A percentile compares a stretch with the other conserved stretches of the same genome.
Evolutionary conservation across 192 early-diverging fungal genomes (phyloP).

Genomic region (Entomortierella beljakovae): DNA sequence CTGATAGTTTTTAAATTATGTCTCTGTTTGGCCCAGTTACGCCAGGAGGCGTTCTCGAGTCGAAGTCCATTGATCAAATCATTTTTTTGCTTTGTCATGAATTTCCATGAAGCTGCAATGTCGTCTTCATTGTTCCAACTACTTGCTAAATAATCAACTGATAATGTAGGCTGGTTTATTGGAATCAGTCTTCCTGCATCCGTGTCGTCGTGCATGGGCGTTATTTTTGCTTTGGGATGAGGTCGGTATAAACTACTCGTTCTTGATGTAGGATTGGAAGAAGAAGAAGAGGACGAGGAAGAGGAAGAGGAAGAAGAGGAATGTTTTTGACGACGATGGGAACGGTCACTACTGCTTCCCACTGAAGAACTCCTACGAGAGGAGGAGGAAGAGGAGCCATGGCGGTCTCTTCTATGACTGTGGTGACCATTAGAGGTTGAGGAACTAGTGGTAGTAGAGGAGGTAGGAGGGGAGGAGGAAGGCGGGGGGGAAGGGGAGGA

Average conservation of each 20-base stretch:
- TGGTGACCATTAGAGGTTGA: too few species aligned
- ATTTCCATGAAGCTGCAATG: constrained; percentile 69
- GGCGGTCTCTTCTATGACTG: neutral
- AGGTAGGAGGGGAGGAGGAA: neutral
- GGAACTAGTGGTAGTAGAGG: too few species aligned
- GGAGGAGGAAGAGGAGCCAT: constrained; percentile 9
- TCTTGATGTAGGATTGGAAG: neutral
- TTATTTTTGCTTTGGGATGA: constrained; percentile 24
- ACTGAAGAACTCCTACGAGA: constrained; percentile 35
- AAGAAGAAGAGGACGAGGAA: neutral
- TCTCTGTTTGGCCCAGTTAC: constrained; percentile 75
- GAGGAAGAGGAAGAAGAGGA: neutral
- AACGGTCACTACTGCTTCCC: constrained; percentile 9
- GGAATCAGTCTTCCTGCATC: constrained; percentile 51
- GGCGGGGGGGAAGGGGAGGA: neutral
- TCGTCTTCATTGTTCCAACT: constrained; percentile 68
- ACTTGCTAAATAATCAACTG: constrained; percentile 70
- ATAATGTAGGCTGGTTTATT: constrained; percentile 50
- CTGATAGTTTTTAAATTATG: constrained; percentile 67
- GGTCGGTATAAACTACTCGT: neutral
- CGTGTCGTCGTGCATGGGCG: constrained; percentile 47
- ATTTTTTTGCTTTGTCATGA: constrained; percentile 73
- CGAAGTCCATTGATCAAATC: constrained; percentile 68
- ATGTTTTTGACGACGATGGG: constrained; percentile 1
- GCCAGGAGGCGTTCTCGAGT: constrained; percentile 75